These are phyloP conservation scores for Candida sonorensis DNA, from an alignment of 805 yeast species.

Conservation along the genomic window DNA sequence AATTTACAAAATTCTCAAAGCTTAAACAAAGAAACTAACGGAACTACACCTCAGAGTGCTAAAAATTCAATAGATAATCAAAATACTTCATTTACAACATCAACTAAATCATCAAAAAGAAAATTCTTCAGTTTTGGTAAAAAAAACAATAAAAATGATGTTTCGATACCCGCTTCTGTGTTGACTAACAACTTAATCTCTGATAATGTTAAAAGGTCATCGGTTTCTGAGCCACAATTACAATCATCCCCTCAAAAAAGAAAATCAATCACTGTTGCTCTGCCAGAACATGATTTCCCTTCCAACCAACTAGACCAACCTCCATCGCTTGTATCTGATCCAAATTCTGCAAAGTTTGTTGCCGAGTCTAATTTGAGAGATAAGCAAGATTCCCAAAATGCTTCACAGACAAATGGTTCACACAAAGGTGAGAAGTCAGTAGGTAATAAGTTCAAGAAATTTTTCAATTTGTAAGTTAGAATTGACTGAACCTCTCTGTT, in stretches of 20 bases:
- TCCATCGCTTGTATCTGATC: conserved; percentile 3
- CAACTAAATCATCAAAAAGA: conserved; percentile 1
- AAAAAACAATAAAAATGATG: not conserved
- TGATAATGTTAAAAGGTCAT: no score
- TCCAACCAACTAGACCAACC: not conserved
- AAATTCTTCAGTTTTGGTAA: conserved; percentile 3
- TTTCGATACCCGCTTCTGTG: no score
- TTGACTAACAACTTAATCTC: no score
- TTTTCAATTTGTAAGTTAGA: conserved; percentile 20
- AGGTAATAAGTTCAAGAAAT: conserved; percentile 20
- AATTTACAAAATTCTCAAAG: not conserved
- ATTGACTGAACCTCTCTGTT: no score
- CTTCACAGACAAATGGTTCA: no score
- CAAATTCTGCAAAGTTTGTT: conserved; percentile 3
- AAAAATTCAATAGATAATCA: no score
- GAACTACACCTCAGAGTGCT: not conserved
- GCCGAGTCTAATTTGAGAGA: conserved; percentile 1
- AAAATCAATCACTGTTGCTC: conserved; percentile 4
- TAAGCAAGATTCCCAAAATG: not conserved
- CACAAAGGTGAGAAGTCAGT: conserved; percentile 1
- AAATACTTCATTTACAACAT: not conserved
- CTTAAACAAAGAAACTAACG: no score
- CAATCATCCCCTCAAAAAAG: no score
- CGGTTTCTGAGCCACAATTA: no score
- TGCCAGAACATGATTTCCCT: not conserved